Evolutionary conservation across 345 rosid genomes (phyloP).

Genomic region (Linum trigynum): DNA sequence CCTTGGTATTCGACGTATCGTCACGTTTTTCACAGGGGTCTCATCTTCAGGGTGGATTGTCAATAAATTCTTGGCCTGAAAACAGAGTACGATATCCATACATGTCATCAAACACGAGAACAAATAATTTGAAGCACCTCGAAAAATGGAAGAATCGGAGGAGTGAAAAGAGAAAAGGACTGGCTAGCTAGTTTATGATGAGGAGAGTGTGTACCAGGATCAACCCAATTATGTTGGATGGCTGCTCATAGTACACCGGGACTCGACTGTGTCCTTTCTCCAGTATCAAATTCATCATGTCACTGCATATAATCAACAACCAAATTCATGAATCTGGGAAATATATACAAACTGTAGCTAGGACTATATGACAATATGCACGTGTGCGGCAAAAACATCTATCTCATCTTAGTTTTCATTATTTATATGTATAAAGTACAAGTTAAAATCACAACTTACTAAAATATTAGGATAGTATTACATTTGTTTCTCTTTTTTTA

Average conservation of each 20-base stretch:
- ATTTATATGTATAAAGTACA: no score
- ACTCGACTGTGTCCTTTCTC: constrained; percentile 98
- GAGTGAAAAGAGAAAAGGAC: background rate
- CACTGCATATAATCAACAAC: constrained; percentile 24
- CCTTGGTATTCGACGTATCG: constrained; percentile 91
- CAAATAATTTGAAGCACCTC: background rate
- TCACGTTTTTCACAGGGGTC: constrained; percentile 69
- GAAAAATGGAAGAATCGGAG: background rate
- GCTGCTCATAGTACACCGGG: constrained; percentile 88
- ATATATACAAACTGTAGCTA: background rate
- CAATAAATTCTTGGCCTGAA: constrained; percentile 73
- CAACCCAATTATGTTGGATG: constrained; percentile 83
- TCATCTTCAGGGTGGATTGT: constrained; percentile 77
- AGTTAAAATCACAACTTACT: no score
- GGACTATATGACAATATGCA: no score
- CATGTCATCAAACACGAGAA: background rate
- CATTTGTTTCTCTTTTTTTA: no score
- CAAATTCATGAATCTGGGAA: no score
- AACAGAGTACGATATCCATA: constrained; percentile 6
- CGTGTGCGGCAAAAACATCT: no score
- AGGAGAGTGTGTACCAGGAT: constrained; percentile 43
- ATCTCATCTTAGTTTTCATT: no score
- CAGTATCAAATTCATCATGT: constrained; percentile 67
- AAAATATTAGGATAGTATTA: no score
- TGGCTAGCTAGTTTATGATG: no score